phyloP scores from a whole-genome alignment of 202 grass and related monocot species.

The Carex arenaria region DNA sequence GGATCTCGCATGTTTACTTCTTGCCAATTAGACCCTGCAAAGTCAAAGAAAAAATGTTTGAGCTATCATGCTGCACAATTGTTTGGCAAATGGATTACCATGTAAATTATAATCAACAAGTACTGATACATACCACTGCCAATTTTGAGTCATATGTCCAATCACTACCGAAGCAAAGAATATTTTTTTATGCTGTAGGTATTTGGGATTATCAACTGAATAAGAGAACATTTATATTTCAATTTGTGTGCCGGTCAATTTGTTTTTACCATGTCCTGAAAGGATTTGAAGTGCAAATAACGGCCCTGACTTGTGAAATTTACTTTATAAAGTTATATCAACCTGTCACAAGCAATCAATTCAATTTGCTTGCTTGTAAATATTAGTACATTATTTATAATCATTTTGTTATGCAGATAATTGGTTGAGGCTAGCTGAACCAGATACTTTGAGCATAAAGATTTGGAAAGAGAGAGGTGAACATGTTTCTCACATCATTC shows the following conservation, averaged over 20 bases:
- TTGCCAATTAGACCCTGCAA: neutral
- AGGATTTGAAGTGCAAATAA: neutral
- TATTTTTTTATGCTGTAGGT: neutral
- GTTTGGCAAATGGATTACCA: neutral
- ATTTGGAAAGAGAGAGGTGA: neutral
- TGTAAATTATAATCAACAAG: neutral
- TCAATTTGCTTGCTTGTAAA: neutral
- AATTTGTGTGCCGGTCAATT: neutral
- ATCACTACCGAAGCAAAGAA: neutral
- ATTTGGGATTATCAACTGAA: neutral
- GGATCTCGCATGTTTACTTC: slow-evolving; percentile 59
- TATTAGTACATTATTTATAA: slow-evolving; percentile 15
- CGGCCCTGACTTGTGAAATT: too few relatives aligned
- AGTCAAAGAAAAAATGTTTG: neutral
- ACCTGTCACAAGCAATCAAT: too few relatives aligned
- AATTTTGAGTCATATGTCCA: neutral
- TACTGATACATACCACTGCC: neutral
- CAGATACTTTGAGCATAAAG: slow-evolving; percentile 16
- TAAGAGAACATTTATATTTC: neutral
- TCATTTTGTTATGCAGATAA: neutral
- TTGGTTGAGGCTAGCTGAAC: neutral
- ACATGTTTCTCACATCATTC: slow-evolving; percentile 61
- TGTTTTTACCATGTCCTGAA: neutral
- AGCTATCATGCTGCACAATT: neutral
- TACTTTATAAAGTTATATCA: too few relatives aligned